A percentile compares a stretch with the other conserved stretches of the same genome.
These are phyloP conservation scores for Trichomonascaceae sp. DNA, from an alignment of 1,139 yeast genomes.

Conservation along the genomic window DNA sequence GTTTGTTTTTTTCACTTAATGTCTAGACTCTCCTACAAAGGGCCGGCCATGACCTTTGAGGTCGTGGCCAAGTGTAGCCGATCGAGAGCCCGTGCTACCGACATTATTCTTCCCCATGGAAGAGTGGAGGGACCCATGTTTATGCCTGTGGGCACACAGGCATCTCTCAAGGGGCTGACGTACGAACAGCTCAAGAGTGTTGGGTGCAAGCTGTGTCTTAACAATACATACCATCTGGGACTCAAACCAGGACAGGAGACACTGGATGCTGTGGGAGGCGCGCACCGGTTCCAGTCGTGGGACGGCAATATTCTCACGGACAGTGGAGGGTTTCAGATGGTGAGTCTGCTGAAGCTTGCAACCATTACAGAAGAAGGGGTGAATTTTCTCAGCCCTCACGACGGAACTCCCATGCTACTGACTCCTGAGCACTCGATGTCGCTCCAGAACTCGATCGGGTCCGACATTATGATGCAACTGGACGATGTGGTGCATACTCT, in stretches of 20 bases:
- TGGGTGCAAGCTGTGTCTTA: conserved; percentile 31
- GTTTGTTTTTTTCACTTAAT: neutral
- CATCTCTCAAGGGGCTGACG: conserved; percentile 33
- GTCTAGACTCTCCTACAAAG: conserved; percentile 7
- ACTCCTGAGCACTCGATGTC: conserved; percentile 35
- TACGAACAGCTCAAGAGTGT: conserved; percentile 29
- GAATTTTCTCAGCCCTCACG: conserved; percentile 32
- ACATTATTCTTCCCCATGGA: conserved; percentile 32
- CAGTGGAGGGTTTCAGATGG: conserved; percentile 36
- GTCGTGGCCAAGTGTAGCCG: conserved; percentile 29
- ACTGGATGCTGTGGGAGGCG: conserved; percentile 31
- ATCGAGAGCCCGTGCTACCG: conserved; percentile 33
- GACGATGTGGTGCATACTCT: conserved; percentile 34
- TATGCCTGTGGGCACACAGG: conserved; percentile 37
- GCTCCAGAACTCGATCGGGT: conserved; percentile 32
- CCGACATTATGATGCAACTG: conserved; percentile 35
- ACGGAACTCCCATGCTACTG: conserved; percentile 32
- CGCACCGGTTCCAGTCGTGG: conserved; percentile 32
- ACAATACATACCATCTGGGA: conserved; percentile 33
- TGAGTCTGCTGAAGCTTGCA: conserved; percentile 32
- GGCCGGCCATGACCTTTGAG: conserved; percentile 27
- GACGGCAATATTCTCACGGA: conserved; percentile 31
- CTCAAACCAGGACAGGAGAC: conserved; percentile 32
- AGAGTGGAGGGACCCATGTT: conserved; percentile 33
- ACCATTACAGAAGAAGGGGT: conserved; percentile 35